A percentile compares a stretch with the other conserved stretches of the same genome.
phyloP scores from a whole-genome alignment of 129 eudicot species.

The Gnaphalium uliginosum region DNA sequence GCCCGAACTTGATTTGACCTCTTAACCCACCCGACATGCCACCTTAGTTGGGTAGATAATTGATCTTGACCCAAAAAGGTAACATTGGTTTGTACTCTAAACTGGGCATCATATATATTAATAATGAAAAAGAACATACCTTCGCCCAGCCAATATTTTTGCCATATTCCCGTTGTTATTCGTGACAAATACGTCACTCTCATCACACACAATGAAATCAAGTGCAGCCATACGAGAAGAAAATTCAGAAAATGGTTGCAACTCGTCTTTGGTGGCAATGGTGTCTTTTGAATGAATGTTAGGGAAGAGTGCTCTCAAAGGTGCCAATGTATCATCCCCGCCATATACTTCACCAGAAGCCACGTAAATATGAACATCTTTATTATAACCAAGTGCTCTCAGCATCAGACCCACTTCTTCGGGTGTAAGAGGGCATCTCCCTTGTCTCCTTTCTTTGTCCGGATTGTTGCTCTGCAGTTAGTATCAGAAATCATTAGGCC shows the following conservation, averaged over 20 bases:
- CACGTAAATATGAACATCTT: constrained; percentile 69
- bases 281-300: constrained; percentile 81
- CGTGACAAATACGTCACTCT: constrained; percentile 79
- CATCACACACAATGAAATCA: constrained; percentile 86
- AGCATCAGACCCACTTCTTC: constrained; percentile 93
- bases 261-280: constrained; percentile 60
- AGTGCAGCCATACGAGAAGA: constrained; percentile 97
- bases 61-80: constrained; percentile 9
- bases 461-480: constrained; percentile 64
- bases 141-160: constrained; percentile 78
- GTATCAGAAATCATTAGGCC: constrained; percentile 16
- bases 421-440: constrained; percentile 89
- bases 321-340: constrained; percentile 84
- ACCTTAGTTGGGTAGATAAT: background rate
- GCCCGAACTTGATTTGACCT: background rate
- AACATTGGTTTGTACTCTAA: background rate
- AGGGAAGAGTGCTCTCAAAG: constrained; percentile 81
- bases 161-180: constrained; percentile 95
- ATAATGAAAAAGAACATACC: constrained; percentile 42
- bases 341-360: constrained; percentile 95
- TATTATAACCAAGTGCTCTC: constrained; percentile 80
- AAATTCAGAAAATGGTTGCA: constrained; percentile 66
- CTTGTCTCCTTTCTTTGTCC: constrained; percentile 83
- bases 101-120: background rate
- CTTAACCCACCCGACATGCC: background rate